Evolutionary conservation across 2,329 filamentous ascomycete species (phyloP).

Genomic region (Rutstroemia sp.): DNA sequence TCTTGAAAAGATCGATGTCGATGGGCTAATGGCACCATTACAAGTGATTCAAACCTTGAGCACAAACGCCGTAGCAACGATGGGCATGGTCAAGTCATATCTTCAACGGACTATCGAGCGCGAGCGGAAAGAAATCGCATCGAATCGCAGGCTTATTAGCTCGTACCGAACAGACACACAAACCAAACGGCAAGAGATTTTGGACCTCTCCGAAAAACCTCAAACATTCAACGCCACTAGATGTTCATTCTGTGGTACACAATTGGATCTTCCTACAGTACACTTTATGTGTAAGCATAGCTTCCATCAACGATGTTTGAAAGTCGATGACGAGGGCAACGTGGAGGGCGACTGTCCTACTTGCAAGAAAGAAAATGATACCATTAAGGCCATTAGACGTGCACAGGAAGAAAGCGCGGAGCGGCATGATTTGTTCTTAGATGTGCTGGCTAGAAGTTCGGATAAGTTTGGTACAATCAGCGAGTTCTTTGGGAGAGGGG

Average conservation of each 20-base stretch:
- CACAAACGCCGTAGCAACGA: constrained; percentile 76
- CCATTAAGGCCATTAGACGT: constrained; percentile 77
- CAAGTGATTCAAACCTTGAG: constrained; percentile 92
- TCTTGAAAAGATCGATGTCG: constrained; percentile 78
- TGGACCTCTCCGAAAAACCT: constrained; percentile 70
- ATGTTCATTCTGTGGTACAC: constrained; percentile 68
- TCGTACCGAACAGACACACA: constrained; percentile 81
- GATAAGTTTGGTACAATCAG: constrained; percentile 87
- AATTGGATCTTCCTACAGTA: constrained; percentile 79
- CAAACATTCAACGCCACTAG: constrained; percentile 85
- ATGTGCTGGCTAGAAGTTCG: constrained; percentile 67
- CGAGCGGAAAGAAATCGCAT: constrained; percentile 76
- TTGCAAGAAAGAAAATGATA: constrained; percentile 77
- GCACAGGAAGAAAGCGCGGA: constrained; percentile 82
- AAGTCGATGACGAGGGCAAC: constrained; percentile 39
- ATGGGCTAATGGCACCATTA: constrained; percentile 88
- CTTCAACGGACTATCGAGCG: constrained; percentile 81
- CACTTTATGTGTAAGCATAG: constrained; percentile 97
- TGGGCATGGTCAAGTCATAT: constrained; percentile 96
- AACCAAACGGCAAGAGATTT: constrained; percentile 69
- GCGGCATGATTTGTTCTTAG: constrained; percentile 82
- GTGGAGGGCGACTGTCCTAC: constrained; percentile 74
- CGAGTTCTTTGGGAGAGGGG: constrained; percentile 90
- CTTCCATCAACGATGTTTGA: constrained; percentile 85
- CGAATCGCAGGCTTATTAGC: constrained; percentile 72